These are phyloP conservation scores for Circinella umbellata DNA, from an alignment of 371 early-diverging fungal genomes.

Conservation along the genomic window DNA sequence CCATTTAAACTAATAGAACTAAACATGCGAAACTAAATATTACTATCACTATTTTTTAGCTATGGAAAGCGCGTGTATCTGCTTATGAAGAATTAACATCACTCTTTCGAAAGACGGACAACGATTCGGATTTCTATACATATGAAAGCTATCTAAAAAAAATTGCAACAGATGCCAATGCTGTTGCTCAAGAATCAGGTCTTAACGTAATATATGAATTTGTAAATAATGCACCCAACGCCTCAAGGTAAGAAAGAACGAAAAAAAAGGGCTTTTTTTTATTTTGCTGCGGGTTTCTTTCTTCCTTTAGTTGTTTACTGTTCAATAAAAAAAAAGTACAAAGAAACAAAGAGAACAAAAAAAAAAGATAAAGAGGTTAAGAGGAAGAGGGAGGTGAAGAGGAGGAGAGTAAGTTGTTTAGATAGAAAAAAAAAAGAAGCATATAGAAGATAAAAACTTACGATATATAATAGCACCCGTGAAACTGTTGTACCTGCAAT, in stretches of 20 bases:
- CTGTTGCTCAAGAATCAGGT: slow-evolving; percentile 92
- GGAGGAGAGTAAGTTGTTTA: too few species aligned
- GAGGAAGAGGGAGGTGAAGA: too few species aligned
- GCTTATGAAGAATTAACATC: slow-evolving; percentile 87
- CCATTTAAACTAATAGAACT: not conserved
- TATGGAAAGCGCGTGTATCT: slow-evolving; percentile 93
- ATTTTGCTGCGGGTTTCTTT: not conserved
- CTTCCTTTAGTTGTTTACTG: too few species aligned
- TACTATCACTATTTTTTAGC: slow-evolving; percentile 46
- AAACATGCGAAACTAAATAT: too few species aligned
- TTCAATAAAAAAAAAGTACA: not conserved
- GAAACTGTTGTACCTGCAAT: slow-evolving; percentile 77
- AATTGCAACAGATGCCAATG: slow-evolving; percentile 87
- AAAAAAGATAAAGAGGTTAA: not conserved
- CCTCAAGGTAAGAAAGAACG: slow-evolving; percentile 59
- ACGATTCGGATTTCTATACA: slow-evolving; percentile 70
- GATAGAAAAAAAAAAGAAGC: too few species aligned
- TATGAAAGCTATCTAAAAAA: slow-evolving; percentile 77
- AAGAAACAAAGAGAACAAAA: not conserved
- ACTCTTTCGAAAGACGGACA: slow-evolving; percentile 64
- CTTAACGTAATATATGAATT: slow-evolving; percentile 76
- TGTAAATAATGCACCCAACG: slow-evolving; percentile 83
- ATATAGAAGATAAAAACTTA: too few species aligned
- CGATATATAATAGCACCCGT: slow-evolving; percentile 55
- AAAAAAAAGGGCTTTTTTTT: not conserved